Evolutionary conservation across 2,329 filamentous ascomycete species (phyloP), one percentile per base, ranked within the genome.

Genomic region (Aspergillus unguis): DNA sequence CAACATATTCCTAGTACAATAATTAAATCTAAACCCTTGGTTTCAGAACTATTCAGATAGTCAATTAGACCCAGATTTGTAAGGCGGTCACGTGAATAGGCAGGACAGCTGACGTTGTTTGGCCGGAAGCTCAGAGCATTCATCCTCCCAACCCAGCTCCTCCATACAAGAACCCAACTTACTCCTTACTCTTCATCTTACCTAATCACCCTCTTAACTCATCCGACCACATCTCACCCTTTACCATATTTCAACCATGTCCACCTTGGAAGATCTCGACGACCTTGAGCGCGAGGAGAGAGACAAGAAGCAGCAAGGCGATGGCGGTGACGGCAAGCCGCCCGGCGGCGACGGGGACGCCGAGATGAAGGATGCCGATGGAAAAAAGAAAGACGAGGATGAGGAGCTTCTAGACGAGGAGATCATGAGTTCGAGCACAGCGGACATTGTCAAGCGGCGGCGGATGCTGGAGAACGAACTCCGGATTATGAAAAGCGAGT

Each of bases 401-500:
- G 89, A 92, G 44, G 87, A 95, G 62, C 82, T 92, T 50, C 82
- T 99, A 59, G 92, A 97, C 73, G 86, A 92, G 51, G 94, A 99
- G 77, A 92, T 99, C 65, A 83, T 97, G 56, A 87, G 85, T 71
- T 86, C 95, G 64, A 92, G 87, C 79, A 97, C 94, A 78, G 85
- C 90, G 78, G 94, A 99, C 77, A 95, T 99, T 67, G 81, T 90
- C 66, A 95, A 91, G 65, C 85, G 94, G 73, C 88, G 86, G 79
- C 86, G 92, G 68, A 82, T 99, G 69, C 80, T 99, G 61, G 94
- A 99, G 75, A 99, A 99, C 75, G 94, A 99, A 75, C 88, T 94
- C 67, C 84, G 94, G 66, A 97, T 99, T 76, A 97, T 99, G 91
- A 92, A 88, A 81, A 96, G 91, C 80, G 94, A 99, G 75, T 91